These are phyloP conservation scores for Elongisporangium prolatum DNA, from an alignment of 352 stramenopile genomes.

Conservation along the genomic window DNA sequence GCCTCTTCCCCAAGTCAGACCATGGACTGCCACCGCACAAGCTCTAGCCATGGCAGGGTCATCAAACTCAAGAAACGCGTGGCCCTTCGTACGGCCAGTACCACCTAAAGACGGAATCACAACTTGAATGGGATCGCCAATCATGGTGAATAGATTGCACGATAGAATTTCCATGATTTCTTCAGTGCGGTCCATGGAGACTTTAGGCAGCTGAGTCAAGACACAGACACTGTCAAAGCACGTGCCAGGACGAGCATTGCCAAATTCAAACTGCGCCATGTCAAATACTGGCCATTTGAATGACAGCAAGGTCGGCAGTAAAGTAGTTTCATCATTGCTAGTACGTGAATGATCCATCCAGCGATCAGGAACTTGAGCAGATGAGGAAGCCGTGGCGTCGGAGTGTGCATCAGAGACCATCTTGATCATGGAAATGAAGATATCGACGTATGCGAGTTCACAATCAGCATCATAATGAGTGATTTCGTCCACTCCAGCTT, in stretches of 20 bases:
- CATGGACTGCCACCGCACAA: constrained; percentile 58
- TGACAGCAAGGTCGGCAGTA: constrained; percentile 22
- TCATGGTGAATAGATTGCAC: constrained; percentile 72
- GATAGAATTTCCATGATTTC: constrained; percentile 75
- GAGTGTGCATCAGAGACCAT: constrained; percentile 72
- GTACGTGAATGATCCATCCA: background rate
- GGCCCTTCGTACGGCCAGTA: constrained; percentile 62
- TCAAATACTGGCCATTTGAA: constrained; percentile 88
- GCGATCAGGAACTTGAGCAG: background rate
- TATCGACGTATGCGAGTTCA: constrained; percentile 76
- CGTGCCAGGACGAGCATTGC: constrained; percentile 64
- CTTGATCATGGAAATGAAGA: constrained; percentile 73
- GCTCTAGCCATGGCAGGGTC: constrained; percentile 51
- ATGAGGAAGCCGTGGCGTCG: constrained; percentile 20
- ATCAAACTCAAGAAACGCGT: constrained; percentile 84
- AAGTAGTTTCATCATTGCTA: background rate
- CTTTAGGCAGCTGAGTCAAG: constrained; percentile 73
- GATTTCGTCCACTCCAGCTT: constrained; percentile 58
- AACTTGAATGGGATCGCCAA: constrained; percentile 79
- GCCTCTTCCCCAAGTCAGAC: constrained; percentile 63
- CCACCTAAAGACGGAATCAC: constrained; percentile 63
- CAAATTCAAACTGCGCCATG: constrained; percentile 87
- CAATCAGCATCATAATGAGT: constrained; percentile 66
- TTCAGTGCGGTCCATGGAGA: constrained; percentile 67
- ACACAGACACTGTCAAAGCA: constrained; percentile 84